Percentiles rank a stretch among this genome's conserved stretches.
phyloP scores from a whole-genome alignment of 495 filamentous ascomycete species.

The Aspergillus mulundensis region DNA sequence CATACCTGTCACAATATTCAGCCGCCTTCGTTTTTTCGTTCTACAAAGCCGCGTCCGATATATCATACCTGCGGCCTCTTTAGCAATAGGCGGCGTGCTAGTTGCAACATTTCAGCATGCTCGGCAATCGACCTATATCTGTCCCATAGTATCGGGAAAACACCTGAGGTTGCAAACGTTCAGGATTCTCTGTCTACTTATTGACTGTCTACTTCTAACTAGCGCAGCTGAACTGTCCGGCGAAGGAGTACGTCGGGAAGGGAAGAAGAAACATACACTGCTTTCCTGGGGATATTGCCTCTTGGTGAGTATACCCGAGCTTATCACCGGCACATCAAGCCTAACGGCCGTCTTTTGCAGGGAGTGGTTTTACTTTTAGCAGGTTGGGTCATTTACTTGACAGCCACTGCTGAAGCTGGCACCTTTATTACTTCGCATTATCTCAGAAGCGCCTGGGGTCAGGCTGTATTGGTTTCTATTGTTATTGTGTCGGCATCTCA shows the following conservation, averaged over 20 bases:
- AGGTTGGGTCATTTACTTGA: slow-evolving; percentile 22
- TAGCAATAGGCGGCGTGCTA: slow-evolving; percentile 29
- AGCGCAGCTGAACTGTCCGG: slow-evolving; percentile 28
- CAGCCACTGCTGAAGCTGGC: slow-evolving; percentile 19
- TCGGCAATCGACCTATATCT: slow-evolving; percentile 45
- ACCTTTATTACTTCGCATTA: slow-evolving; percentile 30
- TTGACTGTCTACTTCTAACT: slow-evolving; percentile 37
- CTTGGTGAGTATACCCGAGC: slow-evolving; percentile 28
- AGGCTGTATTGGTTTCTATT: slow-evolving; percentile 28
- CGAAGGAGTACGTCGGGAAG: slow-evolving; percentile 18
- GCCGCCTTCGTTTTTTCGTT: slow-evolving; percentile 24
- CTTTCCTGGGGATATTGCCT: slow-evolving; percentile 33
- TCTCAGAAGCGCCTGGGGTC: slow-evolving; percentile 32
- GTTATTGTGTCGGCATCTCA: slow-evolving; percentile 36
- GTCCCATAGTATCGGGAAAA: slow-evolving; percentile 31
- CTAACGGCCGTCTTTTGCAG: slow-evolving; percentile 19
- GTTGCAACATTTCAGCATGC: slow-evolving; percentile 25
- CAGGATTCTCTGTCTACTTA: slow-evolving; percentile 23
- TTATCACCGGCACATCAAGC: too few species aligned
- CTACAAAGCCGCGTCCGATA: slow-evolving; percentile 29
- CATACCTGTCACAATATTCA: slow-evolving; percentile 18
- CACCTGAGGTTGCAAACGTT: slow-evolving; percentile 23
- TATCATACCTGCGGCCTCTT: slow-evolving; percentile 30
- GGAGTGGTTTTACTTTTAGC: slow-evolving; percentile 31
- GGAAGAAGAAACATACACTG: slow-evolving; percentile 25